These are phyloP conservation scores for Starmera caribaea DNA, from an alignment of 805 yeast species.

Conservation along the genomic window DNA sequence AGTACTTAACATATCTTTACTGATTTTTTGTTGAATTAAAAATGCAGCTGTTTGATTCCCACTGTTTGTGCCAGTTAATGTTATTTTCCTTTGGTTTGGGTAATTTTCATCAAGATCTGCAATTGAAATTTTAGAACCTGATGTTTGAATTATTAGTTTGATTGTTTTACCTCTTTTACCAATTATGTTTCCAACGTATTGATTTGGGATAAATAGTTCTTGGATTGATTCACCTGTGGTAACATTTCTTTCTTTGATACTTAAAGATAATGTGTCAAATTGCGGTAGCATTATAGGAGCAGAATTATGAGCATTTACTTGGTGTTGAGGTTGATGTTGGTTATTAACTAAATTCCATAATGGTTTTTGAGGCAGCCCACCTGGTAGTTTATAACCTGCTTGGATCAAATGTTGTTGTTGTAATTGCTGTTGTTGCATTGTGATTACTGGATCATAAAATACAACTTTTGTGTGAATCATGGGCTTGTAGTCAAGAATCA, in stretches of 20 bases:
- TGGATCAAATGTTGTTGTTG: not conserved
- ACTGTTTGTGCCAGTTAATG: constrained; percentile 55
- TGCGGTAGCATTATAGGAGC: not conserved
- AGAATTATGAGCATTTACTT: not conserved
- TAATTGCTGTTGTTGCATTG: constrained; percentile 3
- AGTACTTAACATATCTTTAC: too few relatives aligned
- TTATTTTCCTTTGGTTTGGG: constrained; percentile 48
- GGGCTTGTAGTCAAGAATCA: constrained; percentile 47
- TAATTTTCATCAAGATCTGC: constrained; percentile 44
- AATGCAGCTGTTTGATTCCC: constrained; percentile 67
- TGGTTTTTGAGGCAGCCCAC: constrained; percentile 10
- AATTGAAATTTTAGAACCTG: constrained; percentile 70
- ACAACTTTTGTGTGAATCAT: constrained; percentile 39
- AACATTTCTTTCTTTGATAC: too few relatives aligned
- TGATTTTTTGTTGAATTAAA: constrained; percentile 51
- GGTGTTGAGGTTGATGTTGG: constrained; percentile 2
- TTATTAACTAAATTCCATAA: constrained; percentile 1
- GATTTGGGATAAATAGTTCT: constrained; percentile 67
- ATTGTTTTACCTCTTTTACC: constrained; percentile 83
- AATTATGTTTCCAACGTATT: constrained; percentile 73
- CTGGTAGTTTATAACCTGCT: not conserved
- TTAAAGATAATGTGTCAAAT: too few relatives aligned
- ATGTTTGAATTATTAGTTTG: constrained; percentile 61
- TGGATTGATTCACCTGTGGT: constrained; percentile 37
- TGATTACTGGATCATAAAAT: constrained; percentile 43